These are phyloP conservation scores for Termitomyces sp. DNA, from an alignment of 768 basidiomycete species.

Conservation along the genomic window DNA sequence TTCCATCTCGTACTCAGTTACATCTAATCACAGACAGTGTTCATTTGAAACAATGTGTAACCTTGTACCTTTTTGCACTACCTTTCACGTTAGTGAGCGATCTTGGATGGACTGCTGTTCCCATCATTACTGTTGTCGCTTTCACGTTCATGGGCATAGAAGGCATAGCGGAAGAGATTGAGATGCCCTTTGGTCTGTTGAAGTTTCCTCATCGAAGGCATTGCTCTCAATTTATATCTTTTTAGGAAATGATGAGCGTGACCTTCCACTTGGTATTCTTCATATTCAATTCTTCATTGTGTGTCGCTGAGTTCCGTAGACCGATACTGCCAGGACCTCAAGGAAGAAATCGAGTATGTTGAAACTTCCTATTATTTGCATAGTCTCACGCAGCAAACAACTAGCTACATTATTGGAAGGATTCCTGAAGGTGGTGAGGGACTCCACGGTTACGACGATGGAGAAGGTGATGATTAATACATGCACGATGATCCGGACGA, in stretches of 20 bases:
- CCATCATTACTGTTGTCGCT: slow-evolving; percentile 81
- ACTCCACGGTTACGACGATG: slow-evolving; percentile 71
- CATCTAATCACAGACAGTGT: slow-evolving; percentile 60
- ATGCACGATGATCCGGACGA: background rate
- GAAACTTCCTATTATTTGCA: background rate
- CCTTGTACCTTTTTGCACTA: slow-evolving; percentile 86
- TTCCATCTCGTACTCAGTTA: background rate
- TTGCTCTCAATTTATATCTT: background rate
- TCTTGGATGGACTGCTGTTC: slow-evolving; percentile 80
- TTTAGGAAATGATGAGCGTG: slow-evolving; percentile 56
- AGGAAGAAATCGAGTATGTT: slow-evolving; percentile 78
- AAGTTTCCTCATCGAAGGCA: background rate
- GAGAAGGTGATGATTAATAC: slow-evolving; percentile 71
- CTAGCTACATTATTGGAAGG: slow-evolving; percentile 65
- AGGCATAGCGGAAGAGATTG: slow-evolving; percentile 93
- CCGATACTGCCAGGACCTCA: slow-evolving; percentile 82
- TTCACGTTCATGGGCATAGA: slow-evolving; percentile 95
- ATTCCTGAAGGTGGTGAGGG: slow-evolving; percentile 76
- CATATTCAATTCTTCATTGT: background rate
- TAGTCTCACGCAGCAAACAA: slow-evolving; percentile 2
- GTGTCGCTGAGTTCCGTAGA: slow-evolving; percentile 37
- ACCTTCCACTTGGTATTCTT: slow-evolving; percentile 67
- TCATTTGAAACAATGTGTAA: slow-evolving; percentile 94
- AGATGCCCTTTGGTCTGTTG: slow-evolving; percentile 85
- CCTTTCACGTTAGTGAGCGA: slow-evolving; percentile 85